Evolutionary conservation across 75 land plant species (phyloP).

Genomic region (Cupressus sempervirens): DNA sequence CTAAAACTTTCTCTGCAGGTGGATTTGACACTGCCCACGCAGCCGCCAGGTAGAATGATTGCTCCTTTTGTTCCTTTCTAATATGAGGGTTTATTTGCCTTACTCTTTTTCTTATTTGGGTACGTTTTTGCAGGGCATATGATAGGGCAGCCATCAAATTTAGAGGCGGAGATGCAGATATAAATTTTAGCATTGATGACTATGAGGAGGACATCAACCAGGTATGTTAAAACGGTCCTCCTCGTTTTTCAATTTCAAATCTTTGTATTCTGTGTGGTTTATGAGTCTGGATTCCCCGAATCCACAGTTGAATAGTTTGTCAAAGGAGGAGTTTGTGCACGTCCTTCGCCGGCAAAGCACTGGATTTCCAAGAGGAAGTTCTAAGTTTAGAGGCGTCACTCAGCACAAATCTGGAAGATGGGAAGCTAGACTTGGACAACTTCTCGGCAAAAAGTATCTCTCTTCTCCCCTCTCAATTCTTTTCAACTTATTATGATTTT

Average conservation of each 20-base stretch:
- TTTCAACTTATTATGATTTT: too few species aligned
- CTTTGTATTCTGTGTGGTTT: background rate
- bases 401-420: constrained; percentile 51
- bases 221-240: constrained; percentile 11
- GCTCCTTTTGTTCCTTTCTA: background rate
- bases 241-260: background rate
- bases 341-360: constrained; percentile 42
- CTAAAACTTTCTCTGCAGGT: constrained; percentile 25
- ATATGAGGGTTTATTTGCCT: too few species aligned
- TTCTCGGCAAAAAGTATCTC: constrained; percentile 46
- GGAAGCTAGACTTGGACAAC: constrained; percentile 49
- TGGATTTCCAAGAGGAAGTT: constrained; percentile 44
- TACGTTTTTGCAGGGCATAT: constrained; percentile 40
- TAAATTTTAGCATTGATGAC: constrained; percentile 40
- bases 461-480: too few species aligned
- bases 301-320: constrained; percentile 33
- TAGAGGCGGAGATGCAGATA: constrained; percentile 45
- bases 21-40: constrained; percentile 90
- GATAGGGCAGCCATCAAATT: constrained; percentile 52
- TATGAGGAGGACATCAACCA: constrained; percentile 46
- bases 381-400: constrained; percentile 41
- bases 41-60: constrained; percentile 57
- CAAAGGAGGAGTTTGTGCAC: constrained; percentile 53
- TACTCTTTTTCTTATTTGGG: background rate
- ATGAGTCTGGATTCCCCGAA: background rate